Percentiles rank a stretch among this genome's conserved stretches.
Conservation (phyloP, 306 rosid species). For the Cicer cuneatum region DNA sequence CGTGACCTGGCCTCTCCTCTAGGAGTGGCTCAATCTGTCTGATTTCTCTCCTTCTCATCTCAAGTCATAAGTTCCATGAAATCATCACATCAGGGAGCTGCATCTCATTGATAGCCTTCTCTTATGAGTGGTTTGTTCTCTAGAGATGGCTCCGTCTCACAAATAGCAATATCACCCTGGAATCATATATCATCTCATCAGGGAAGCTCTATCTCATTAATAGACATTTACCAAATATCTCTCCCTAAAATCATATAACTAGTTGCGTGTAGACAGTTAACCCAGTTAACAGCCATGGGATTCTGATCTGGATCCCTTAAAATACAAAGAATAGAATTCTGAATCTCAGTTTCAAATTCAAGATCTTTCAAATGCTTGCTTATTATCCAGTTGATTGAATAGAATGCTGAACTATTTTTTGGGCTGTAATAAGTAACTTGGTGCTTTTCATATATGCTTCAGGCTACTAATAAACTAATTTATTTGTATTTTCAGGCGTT, state of each 20-base stretch:
- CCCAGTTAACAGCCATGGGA: background rate
- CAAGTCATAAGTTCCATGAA: background rate
- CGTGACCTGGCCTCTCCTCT: background rate
- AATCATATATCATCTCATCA: slow-evolving; percentile 10
- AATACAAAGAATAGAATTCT: background rate
- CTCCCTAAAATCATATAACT: slow-evolving; percentile 6
- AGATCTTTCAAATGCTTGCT: slow-evolving; percentile 6
- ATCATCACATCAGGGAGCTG: background rate
- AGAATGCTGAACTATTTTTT: background rate
- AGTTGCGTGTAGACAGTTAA: background rate
- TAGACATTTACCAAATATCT: slow-evolving; percentile 2
- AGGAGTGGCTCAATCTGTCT: background rate
- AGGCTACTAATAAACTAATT: slow-evolving; percentile 41
- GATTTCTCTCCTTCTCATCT: background rate
- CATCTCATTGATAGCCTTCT: slow-evolving; percentile 3
- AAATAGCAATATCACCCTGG: background rate
- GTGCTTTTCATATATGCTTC: slow-evolving; percentile 14
- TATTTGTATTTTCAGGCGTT: slow-evolving; percentile 62
- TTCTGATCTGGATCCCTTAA: background rate
- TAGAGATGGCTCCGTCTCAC: background rate
- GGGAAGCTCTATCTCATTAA: background rate
- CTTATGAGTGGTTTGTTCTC: background rate
- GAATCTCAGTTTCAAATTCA: slow-evolving; percentile 12
- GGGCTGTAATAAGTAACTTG: slow-evolving; percentile 6
- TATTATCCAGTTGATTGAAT: background rate